Conservation (phyloP, 2,329 filamentous ascomycete species). For the Venturiaceae sp. region DNA sequence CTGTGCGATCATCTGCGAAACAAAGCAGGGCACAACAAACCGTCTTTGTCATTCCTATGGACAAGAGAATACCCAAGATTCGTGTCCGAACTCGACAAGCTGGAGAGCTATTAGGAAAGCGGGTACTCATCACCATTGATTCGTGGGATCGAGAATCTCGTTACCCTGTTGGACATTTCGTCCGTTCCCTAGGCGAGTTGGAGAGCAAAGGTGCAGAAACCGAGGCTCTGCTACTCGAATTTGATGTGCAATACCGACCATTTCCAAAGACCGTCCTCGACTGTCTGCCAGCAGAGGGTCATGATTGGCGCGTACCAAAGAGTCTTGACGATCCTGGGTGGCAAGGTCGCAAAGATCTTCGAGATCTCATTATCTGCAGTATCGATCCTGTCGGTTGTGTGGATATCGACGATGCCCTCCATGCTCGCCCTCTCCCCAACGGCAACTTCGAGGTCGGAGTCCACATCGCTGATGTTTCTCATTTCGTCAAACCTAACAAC, state of each 20-base stretch:
- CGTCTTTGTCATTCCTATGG: slow-evolving; percentile 95
- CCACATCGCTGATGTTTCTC: slow-evolving; percentile 97
- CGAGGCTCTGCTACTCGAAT: slow-evolving; percentile 85
- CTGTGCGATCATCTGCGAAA: slow-evolving; percentile 61
- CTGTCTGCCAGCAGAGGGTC: slow-evolving; percentile 82
- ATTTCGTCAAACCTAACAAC: slow-evolving; percentile 95
- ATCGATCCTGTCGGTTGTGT: slow-evolving; percentile 95
- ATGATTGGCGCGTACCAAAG: slow-evolving; percentile 86
- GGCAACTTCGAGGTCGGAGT: slow-evolving; percentile 95
- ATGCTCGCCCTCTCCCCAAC: slow-evolving; percentile 75
- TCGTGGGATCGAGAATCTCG: slow-evolving; percentile 90
- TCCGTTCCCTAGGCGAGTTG: slow-evolving; percentile 83
- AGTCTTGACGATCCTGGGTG: slow-evolving; percentile 75
- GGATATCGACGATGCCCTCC: slow-evolving; percentile 95
- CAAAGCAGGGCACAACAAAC: slow-evolving; percentile 80
- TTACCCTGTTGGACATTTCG: slow-evolving; percentile 87
- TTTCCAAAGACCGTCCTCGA: slow-evolving; percentile 95
- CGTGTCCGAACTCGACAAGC: slow-evolving; percentile 85
- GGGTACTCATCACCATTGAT: slow-evolving; percentile 87
- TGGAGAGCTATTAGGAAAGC: slow-evolving; percentile 78
- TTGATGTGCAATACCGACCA: slow-evolving; percentile 94
- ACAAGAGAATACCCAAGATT: slow-evolving; percentile 96
- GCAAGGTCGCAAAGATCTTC: slow-evolving; percentile 74
- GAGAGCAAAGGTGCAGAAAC: slow-evolving; percentile 98
- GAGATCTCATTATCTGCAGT: slow-evolving; percentile 84